These are phyloP conservation scores for Acidiella bohemica DNA, from an alignment of 495 filamentous ascomycete species.

Conservation along the genomic window DNA sequence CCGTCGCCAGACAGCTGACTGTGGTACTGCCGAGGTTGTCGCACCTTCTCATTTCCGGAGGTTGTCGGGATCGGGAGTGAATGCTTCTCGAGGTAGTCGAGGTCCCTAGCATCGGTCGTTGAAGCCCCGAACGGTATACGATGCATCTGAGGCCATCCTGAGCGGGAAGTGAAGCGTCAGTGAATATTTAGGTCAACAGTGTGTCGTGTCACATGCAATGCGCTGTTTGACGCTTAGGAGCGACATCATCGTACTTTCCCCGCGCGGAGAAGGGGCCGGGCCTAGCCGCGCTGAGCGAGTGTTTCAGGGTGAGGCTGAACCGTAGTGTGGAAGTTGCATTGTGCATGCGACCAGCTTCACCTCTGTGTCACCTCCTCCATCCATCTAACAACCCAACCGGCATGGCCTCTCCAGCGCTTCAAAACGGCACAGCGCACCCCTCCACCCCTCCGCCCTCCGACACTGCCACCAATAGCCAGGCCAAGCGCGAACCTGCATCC, in stretches of 20 bases:
- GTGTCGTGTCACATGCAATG: background rate
- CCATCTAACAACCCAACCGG: background rate
- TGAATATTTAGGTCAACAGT: no score
- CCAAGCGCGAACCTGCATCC: conserved; percentile 21
- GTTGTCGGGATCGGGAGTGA: no score
- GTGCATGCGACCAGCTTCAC: no score
- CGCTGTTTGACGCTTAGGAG: background rate
- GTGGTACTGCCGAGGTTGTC: conserved; percentile 9
- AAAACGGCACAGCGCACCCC: conserved; percentile 14
- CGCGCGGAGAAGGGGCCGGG: background rate
- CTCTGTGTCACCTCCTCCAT: background rate
- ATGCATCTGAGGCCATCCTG: background rate
- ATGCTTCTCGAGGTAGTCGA: conserved; percentile 13
- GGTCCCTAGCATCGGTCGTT: conserved; percentile 4
- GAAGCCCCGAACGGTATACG: background rate
- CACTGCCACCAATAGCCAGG: conserved; percentile 3
- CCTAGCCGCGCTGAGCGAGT: background rate
- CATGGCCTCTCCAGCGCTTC: conserved; percentile 9
- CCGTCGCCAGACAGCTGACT: conserved; percentile 4
- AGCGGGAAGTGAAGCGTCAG: no score
- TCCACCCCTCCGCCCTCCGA: conserved; percentile 8
- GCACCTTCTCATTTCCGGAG: background rate
- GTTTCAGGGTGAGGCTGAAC: background rate
- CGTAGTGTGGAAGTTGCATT: no score
- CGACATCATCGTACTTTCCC: background rate